Evolutionary conservation across 2,329 filamentous ascomycete genomes (phyloP).

Genomic region (Verticillium isaacii): DNA sequence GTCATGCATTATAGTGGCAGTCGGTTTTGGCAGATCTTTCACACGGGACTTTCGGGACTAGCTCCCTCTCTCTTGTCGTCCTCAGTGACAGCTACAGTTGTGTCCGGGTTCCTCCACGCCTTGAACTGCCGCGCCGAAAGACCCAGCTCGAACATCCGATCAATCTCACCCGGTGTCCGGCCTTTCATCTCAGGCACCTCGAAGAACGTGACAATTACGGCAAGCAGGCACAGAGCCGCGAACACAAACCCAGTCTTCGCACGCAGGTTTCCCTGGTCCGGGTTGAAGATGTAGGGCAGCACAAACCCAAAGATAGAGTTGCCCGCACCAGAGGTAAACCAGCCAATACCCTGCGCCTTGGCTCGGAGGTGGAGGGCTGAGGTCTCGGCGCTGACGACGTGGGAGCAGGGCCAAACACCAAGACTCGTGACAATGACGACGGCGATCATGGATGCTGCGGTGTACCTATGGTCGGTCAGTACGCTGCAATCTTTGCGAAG

Average conservation of each 20-base stretch:
- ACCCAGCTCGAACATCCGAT: constrained; percentile 29
- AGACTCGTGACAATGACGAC: constrained; percentile 36
- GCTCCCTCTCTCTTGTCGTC: not conserved
- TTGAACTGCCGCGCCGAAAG: constrained; percentile 22
- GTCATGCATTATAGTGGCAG: no score
- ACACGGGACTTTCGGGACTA: not conserved
- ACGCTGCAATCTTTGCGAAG: not conserved
- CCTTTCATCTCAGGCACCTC: constrained; percentile 50
- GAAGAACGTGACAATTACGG: constrained; percentile 33
- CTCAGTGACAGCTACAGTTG: not conserved
- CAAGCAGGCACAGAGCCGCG: constrained; percentile 27
- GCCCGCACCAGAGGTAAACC: constrained; percentile 32
- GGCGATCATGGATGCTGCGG: constrained; percentile 33
- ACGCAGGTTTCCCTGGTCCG: constrained; percentile 28
- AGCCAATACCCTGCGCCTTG: constrained; percentile 37
- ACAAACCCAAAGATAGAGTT: constrained; percentile 38
- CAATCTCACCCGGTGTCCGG: constrained; percentile 40
- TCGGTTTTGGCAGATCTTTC: not conserved
- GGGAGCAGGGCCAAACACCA: constrained; percentile 37
- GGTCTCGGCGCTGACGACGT: constrained; percentile 35
- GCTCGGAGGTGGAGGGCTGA: constrained; percentile 37
- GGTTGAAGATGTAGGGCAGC: constrained; percentile 46
- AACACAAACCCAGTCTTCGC: constrained; percentile 37
- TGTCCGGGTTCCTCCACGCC: constrained; percentile 5
- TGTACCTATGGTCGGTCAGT: constrained; percentile 13